Percentiles rank a stretch among this genome's conserved stretches.
Evolutionary conservation across 2,329 filamentous ascomycete species (phyloP).

Genomic region (Pseudogymnoascus sp.): DNA sequence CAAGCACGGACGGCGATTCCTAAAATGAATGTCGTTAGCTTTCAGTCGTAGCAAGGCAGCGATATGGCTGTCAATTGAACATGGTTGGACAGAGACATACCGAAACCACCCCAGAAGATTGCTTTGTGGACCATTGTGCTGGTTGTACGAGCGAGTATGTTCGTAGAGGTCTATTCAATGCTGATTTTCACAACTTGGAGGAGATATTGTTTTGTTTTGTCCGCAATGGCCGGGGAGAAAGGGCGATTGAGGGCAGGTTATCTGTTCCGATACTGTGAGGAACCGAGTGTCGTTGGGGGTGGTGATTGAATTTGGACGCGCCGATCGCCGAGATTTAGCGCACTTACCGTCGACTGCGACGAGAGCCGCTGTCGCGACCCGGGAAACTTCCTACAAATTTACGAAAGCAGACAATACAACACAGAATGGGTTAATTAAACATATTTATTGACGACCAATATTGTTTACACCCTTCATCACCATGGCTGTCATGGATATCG

Average conservation of each 20-base stretch:
- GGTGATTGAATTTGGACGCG: conserved; percentile 7
- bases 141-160: conserved; percentile 3
- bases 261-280: background rate
- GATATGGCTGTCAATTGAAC: background rate
- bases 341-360: background rate
- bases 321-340: conserved; percentile 8
- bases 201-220: conserved; percentile 1
- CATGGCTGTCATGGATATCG: background rate
- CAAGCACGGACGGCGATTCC: conserved; percentile 87
- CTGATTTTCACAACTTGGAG: background rate
- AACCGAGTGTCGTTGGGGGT: conserved; percentile 2
- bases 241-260: conserved; percentile 1
- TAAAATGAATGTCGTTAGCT: conserved; percentile 31
- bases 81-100: conserved; percentile 43
- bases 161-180: background rate
- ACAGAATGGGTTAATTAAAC: conserved; percentile 2
- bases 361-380: conserved; percentile 1
- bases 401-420: background rate
- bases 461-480: background rate
- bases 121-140: conserved; percentile 40
- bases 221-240: background rate
- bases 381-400: background rate
- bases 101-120: conserved; percentile 85
- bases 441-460: background rate
- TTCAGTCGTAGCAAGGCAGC: conserved; percentile 1